These are phyloP conservation scores for Actinidia chinensis DNA, from an alignment of 179 eudicot species.

Conservation along the genomic window DNA sequence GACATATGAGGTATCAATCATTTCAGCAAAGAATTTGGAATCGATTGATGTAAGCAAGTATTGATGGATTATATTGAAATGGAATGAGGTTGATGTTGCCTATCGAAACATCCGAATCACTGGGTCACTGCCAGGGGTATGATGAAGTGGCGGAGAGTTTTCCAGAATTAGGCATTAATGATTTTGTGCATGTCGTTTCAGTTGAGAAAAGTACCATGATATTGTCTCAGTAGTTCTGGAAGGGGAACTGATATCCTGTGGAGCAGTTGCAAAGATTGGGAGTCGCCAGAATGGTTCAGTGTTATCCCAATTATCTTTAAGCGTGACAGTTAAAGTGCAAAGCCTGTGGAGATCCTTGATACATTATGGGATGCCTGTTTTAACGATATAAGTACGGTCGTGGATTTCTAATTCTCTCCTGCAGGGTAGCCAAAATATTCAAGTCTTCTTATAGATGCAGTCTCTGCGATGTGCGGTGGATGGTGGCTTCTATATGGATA, in stretches of 20 bases:
- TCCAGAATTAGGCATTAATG: constrained; percentile 73
- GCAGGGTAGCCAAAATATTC: constrained; percentile 41
- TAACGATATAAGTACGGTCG: constrained; percentile 57
- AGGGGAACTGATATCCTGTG: constrained; percentile 38
- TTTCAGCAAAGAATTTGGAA: constrained; percentile 70
- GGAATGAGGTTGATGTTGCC: constrained; percentile 70
- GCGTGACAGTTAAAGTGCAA: constrained; percentile 45
- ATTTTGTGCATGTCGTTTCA: constrained; percentile 66
- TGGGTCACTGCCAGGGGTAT: constrained; percentile 48
- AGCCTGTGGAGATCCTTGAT: constrained; percentile 79
- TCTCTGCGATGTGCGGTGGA: constrained; percentile 61
- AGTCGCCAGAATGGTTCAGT: constrained; percentile 69
- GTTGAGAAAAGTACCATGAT: constrained; percentile 54
- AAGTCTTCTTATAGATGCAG: constrained; percentile 57
- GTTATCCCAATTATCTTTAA: constrained; percentile 52
- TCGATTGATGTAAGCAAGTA: constrained; percentile 51
- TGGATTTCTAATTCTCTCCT: constrained; percentile 33
- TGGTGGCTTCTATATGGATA: constrained; percentile 57
- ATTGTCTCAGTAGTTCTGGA: constrained; percentile 36
- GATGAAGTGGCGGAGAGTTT: constrained; percentile 74
- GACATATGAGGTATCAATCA: constrained; percentile 62
- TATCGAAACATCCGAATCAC: constrained; percentile 67
- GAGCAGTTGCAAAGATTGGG: constrained; percentile 70
- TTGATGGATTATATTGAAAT: constrained; percentile 49
- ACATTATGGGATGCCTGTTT: constrained; percentile 71